Percentiles rank a stretch among this genome's conserved stretches.
phyloP scores from a whole-genome alignment of 495 filamentous ascomycete genomes.

The Trichoderma asperelloides region DNA sequence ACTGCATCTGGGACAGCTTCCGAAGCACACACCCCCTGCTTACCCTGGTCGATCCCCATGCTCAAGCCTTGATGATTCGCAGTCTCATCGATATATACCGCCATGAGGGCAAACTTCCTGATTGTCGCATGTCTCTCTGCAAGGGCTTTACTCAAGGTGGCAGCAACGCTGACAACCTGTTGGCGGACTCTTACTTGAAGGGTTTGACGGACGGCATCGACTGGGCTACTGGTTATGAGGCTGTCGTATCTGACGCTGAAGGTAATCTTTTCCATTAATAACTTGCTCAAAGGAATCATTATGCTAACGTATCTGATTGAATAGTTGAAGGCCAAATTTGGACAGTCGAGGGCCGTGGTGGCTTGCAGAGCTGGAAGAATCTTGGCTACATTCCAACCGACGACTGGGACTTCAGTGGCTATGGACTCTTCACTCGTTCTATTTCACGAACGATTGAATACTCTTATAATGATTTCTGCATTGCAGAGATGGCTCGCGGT shows the following conservation, averaged over 20 bases:
- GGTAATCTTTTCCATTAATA: conserved; percentile 29
- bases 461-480: conserved; percentile 63
- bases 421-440: conserved; percentile 55
- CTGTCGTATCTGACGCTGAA: conserved; percentile 60
- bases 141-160: conserved; percentile 64
- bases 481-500: conserved; percentile 51
- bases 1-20: conserved; percentile 61
- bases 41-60: conserved; percentile 53
- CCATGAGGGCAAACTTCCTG: conserved; percentile 55
- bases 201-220: conserved; percentile 49
- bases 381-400: conserved; percentile 55
- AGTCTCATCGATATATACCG: conserved; percentile 58
- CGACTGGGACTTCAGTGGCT: conserved; percentile 52
- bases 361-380: conserved; percentile 51
- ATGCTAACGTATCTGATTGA: background rate
- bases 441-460: conserved; percentile 63
- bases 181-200: conserved; percentile 60
- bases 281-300: background rate
- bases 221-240: conserved; percentile 56
- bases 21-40: conserved; percentile 57
- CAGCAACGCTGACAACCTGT: conserved; percentile 61
- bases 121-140: conserved; percentile 54
- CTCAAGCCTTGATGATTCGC: conserved; percentile 53
- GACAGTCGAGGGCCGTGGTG: conserved; percentile 56
- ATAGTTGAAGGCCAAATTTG: conserved; percentile 41